Evolutionary conservation across 2,329 filamentous ascomycete genomes (phyloP), one percentile per base, ranked within the genome.

Genomic region (Orbilia blumenaviensis): DNA sequence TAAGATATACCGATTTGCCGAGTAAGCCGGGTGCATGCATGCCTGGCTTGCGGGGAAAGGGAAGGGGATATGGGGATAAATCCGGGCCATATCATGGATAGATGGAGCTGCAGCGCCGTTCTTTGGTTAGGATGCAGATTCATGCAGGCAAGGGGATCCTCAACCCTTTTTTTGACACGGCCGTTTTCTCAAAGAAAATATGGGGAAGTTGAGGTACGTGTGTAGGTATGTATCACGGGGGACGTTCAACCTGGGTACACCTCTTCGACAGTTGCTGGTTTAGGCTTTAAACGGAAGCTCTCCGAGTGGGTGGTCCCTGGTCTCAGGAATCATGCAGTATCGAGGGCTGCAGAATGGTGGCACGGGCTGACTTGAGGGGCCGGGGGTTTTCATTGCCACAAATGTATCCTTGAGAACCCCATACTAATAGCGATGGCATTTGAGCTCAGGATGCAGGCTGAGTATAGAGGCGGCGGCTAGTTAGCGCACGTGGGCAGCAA

Each of bases 101-200:
- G 32, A 56, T 14, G 52, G 52, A 56, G 32, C 9, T 29, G 46
- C 46, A 50, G 46, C 46, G 46, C 29, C 38, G 32, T 16, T 56
- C 34, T 36, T 63, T 71, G 58, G 66, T 63, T 36, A n/a, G 18
- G 25, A 23, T 25, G 23, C 29, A 56, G 18, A 16, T 50, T 36
- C 48, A 69, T 63, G 66, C 36, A 52, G 32, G 25, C 66, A 56
- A n/a, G 46, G 66, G 66, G 34, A 71, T 46, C 52, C 66, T 62
- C 56, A 46, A 63, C 44, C 56, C 62, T 38, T 18, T 29, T 42
- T 29, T 41, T 58, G 29, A 52, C 18, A 56, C 18, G 29, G 9
- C 25, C 44, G 10, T 48, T 48, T 48, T 12, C 52, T 56, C 52
- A 29, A 38, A 18, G 52, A 56, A 61, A 61, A 29, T n/a, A 32